Evolutionary conservation across 1,284 basidiomycete genomes (phyloP), one percentile per base, ranked within the genome.

Genomic region (Violaceomyces palustris): DNA sequence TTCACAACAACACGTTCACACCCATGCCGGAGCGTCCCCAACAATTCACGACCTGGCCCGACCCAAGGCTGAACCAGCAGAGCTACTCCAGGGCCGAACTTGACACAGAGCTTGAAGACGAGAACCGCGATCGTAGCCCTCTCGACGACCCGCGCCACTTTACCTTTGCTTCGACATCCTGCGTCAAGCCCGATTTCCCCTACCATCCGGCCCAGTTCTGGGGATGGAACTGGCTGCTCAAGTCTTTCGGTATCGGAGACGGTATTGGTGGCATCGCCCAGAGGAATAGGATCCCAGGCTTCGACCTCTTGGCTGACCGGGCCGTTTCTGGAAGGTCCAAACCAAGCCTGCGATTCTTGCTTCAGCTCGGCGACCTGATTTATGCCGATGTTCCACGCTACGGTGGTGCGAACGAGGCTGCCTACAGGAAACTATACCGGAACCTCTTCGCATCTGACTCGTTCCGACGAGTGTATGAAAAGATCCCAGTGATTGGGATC

Each of bases 341-440:
- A 45, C 53, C 72, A 44, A 35, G 67, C 38, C 24, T 77, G 58
- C 68, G 75, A 57, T 48, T 77, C 69, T 57, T 69, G 24, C 29
- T 75, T 57, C 40, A 73, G 59, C 51, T 67, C 24, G 58, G 63
- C 28, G 75, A 87, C 64, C 83, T 85, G 61, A 83, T 88, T 60
- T 87, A 88, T 59, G 83, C 83, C 6, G 85, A 88, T 64, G 81
- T 86, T 2, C 86, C 86, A 2, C 63, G 60, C 30, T 69, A 61
- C 15, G 66, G 53, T 7, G 72, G 67, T 3, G 45, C 64, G 8
- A 49, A 41, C 11, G 45, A 52, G 11, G 33, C 43, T 6, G 50
- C 61, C 3, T 73, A 69, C 39, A 59, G 67, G 28, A 64, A 65
- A 39, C 57, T 73, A 26, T 73, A 70, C 45, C 65, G 70, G 44